Evolutionary conservation across 164 flowering plant genomes (phyloP), one percentile per base, ranked within the genome.

Genomic region (Macadamia tetraphylla): DNA sequence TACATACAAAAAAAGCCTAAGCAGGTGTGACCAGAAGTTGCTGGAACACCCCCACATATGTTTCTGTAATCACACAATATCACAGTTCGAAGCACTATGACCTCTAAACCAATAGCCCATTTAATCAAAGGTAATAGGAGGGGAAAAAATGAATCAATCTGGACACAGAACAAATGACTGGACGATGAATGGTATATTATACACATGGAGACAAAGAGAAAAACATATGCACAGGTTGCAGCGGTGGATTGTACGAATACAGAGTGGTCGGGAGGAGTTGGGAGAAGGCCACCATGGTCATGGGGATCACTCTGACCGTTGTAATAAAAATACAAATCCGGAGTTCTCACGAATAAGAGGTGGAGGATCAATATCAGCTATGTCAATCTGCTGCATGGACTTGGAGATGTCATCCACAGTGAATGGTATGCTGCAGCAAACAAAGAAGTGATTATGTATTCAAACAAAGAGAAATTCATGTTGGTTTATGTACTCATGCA

Each of bases 361-460:
- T 18, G 98, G 99, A 73, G 99, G 94, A 64, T 92, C 94, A 29
- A 95, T 70, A 59, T 91, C 94, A 15, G 86, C 75, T 63, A 88
- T 74, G 23, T 93, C 98, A 58, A 92, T 77, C 75, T 86, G 81
- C 69, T 80, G 83, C 87, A 88, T 83, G 17, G 97, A 85, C 74
- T 89, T 91, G 68, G 96, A 91, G 68, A 95, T 86, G 79, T 95
- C 98, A 67, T 95, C 99, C 73, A 91, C 88, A 0, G 97, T 74
- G 82, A 95, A 95, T 0, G 98, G 99, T 63, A 95, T 92, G 85
- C 99, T 95, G 94, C 87, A 75, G 29, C 46, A 31, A 59, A 29
- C 52, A 68, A 12, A 23, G 8, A 56, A 12, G 65, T 29, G 43
- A 62, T 23, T 23, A 23, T 23, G 23, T 23, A 23, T 23, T 23